Conservation (phyloP, 257 asterid species). For the Ophiorrhiza pumila region DNA sequence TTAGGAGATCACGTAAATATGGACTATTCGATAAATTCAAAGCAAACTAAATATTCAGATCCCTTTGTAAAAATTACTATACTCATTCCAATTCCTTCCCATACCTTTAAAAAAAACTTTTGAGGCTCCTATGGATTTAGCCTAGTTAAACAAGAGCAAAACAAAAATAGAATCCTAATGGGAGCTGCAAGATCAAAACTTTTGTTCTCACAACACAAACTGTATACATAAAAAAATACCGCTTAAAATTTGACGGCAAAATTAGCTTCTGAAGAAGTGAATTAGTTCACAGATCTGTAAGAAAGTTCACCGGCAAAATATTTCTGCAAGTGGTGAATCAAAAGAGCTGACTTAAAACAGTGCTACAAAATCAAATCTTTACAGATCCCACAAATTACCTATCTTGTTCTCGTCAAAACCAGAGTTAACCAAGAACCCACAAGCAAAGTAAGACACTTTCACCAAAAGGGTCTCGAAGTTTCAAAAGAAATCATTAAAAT, state of each 20-base stretch:
- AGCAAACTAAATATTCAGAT: background rate
- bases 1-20: background rate
- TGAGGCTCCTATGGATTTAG: background rate
- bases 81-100: too few relatives aligned
- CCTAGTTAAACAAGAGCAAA: background rate
- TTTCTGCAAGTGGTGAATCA: too few relatives aligned
- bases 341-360: too few relatives aligned
- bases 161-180: background rate
- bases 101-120: background rate
- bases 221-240: background rate
- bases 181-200: background rate
- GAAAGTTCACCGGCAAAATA: too few relatives aligned
- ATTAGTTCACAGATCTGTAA: background rate
- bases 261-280: too few relatives aligned
- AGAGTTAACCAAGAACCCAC: background rate
- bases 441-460: background rate
- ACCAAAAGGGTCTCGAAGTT: background rate
- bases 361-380: too few relatives aligned
- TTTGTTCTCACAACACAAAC: background rate
- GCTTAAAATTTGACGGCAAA: too few relatives aligned
- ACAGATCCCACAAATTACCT: too few relatives aligned
- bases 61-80: background rate
- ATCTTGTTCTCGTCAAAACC: background rate
- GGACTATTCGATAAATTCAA: conserved; percentile 8
- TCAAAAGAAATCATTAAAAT: background rate